Evolutionary conservation across 2,329 filamentous ascomycete species (phyloP), one percentile per base, ranked within the genome.

Genomic region (Cladosporium colombiae): DNA sequence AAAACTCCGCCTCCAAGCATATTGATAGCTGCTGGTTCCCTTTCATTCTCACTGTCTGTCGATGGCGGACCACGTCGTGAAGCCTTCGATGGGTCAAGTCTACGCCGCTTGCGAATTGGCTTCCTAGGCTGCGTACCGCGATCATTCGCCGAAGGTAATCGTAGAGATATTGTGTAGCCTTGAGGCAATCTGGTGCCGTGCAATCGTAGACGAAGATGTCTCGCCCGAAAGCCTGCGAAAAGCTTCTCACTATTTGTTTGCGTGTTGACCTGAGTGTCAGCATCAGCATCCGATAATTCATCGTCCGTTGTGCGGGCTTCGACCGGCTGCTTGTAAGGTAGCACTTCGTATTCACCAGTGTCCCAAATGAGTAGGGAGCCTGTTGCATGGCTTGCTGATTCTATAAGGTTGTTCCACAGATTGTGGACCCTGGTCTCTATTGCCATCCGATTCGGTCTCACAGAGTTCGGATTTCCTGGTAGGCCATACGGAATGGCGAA

Each of bases 401-500:
- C 80, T 21, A 81, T 80, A 21, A 82, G 71, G 59, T 81, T 78
- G 49, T 81, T 81, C 78, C 78, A 81, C 0, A 81, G 66, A 69
- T 78, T 79, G 62, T 82, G 80, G 6, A 82, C 79, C 57, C 79
- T 70, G 3, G 80, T 81, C 68, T 82, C 80, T 13, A 81, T 78
- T 1, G 79, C 80, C 76, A 81, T 78, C n/a, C 80, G 69, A 23
- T 77, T 77, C 23, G 74, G 74, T 21, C 78, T 73, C 21, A 70
- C 70, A 2, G 78, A 79, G 63, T 80, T 79, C 0, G 79, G 72
- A 65, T 81, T 77, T 0, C 80, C 79, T 0, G 80, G 79, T 13
- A 82, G 57, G 3, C 80, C 80, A 68, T 81, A 81, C 0, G 80
- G 80, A 4, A 82, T 67, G 0, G 79, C 78, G 65, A 78, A 91